Base-by-base conservation (phyloP, 345 rosid genomes). In the Chamaenerion angustifolium region DNA sequence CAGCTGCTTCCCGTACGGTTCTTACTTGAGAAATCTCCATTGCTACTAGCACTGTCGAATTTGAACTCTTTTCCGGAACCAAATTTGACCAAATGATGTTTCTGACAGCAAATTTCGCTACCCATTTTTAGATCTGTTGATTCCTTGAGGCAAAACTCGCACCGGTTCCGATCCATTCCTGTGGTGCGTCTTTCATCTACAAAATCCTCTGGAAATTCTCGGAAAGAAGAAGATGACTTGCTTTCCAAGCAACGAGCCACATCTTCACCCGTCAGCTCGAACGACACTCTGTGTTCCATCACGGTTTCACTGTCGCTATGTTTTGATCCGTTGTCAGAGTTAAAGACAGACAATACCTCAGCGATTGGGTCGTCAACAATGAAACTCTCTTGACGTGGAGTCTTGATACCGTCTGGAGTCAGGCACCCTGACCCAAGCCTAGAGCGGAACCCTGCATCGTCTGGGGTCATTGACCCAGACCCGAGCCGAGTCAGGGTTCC, bases 211-310 rank as follows among this genome's bases (percentile, higher is more conserved):
- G 63, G 62, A 49, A 40, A 61, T 53, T 67, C 75, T 44, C 63
- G 16, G 25, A 64, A 57, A 40, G 63, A 11, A 43, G 47, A 52
- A 42, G 47, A 55, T 10, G 82, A 66, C 59, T 76, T 82, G 51
- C 52, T 85, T 12, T 80, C 83, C 46, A 89, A 79, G 73, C 95
- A 83, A 44, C 84, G 88, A 0, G 94, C 97, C 49, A 89, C 94
- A 51, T 89, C 97, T 71, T 89, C 97, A 6, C 97, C 94, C 23
- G 88, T 85, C 64, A 89, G 61, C 77, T 89, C 97, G 47, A 89
- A 89, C 1, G 95, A 89, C 43, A 89, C 94, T 68, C 97, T 77
- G 61, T 85, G 94, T 52, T 74, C 63, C 27, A 70, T n/a, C 14
- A 49, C 13, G 13, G 40, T 16, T 2, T 23, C 51, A 18, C 44